phyloP scores from a whole-genome alignment of 1,139 yeast species.

The Geotrichum australiense region DNA sequence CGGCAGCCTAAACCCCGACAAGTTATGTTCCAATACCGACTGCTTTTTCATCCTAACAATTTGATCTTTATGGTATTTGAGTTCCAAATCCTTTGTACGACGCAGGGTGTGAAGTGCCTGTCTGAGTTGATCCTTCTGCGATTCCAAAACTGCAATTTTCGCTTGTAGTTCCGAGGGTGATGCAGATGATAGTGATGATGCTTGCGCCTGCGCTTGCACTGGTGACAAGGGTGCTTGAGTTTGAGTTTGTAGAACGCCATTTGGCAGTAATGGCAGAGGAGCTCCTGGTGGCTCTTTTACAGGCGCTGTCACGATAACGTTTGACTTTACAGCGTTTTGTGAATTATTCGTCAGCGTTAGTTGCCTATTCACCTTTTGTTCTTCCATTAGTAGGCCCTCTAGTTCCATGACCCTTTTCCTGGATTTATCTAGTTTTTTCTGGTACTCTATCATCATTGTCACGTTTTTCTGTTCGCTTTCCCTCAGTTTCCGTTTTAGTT shows the following conservation, averaged over 20 bases:
- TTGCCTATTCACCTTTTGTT: constrained; percentile 16
- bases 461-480: constrained; percentile 28
- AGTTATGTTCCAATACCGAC: too few relatives aligned
- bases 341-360: neutral
- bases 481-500: constrained; percentile 23
- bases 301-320: neutral
- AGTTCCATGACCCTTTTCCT: constrained; percentile 25
- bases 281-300: neutral
- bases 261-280: constrained; percentile 1
- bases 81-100: constrained; percentile 35
- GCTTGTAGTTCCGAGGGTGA: constrained; percentile 17
- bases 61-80: constrained; percentile 31
- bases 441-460: constrained; percentile 26
- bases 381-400: constrained; percentile 23
- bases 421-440: constrained; percentile 28
- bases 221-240: constrained; percentile 4
- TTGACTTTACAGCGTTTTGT: neutral
- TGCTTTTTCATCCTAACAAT: constrained; percentile 17
- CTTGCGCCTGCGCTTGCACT: neutral
- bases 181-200: neutral
- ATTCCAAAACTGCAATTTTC: constrained; percentile 35
- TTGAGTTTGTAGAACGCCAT: neutral
- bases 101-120: constrained; percentile 41
- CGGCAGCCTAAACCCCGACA: too few relatives aligned
- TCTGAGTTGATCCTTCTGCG: constrained; percentile 53